Percentiles rank a stretch among this genome's conserved stretches.
These are phyloP conservation scores for Juglanconis oblonga DNA, from an alignment of 2,329 filamentous ascomycete genomes.

Conservation along the genomic window DNA sequence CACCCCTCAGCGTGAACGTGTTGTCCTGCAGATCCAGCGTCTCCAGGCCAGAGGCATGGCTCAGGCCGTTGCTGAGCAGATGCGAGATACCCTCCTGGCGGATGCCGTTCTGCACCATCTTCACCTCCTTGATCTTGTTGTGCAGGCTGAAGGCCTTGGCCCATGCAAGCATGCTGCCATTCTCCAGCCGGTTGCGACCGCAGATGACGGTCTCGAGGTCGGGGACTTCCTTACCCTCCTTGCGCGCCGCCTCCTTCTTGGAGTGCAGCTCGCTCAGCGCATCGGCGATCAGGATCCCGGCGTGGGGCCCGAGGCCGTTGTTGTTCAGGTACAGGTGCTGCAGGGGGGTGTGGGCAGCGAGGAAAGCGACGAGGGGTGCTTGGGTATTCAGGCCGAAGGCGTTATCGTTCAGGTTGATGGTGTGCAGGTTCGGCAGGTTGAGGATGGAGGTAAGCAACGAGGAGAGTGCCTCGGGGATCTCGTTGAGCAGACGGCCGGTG, in stretches of 20 bases:
- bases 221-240: slow-evolving; percentile 69
- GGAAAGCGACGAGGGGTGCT: slow-evolving; percentile 87
- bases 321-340: slow-evolving; percentile 97
- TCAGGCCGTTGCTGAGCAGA: slow-evolving; percentile 75
- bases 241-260: slow-evolving; percentile 77
- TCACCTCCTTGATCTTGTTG: slow-evolving; percentile 76
- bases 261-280: slow-evolving; percentile 78
- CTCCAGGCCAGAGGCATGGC: slow-evolving; percentile 64
- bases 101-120: slow-evolving; percentile 99
- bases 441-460: slow-evolving; percentile 83
- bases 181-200: slow-evolving; percentile 92
- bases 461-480: slow-evolving; percentile 88
- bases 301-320: slow-evolving; percentile 91
- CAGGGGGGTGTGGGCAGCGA: slow-evolving; percentile 82
- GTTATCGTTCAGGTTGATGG: slow-evolving; percentile 95
- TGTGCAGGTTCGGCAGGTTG: slow-evolving; percentile 80
- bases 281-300: slow-evolving; percentile 84
- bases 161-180: slow-evolving; percentile 95
- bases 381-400: slow-evolving; percentile 96
- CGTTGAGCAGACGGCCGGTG: slow-evolving; percentile 85
- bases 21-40: slow-evolving; percentile 95
- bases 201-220: slow-evolving; percentile 95
- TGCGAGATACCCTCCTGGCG: slow-evolving; percentile 86
- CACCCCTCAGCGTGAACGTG: slow-evolving; percentile 83
- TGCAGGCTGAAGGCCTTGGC: slow-evolving; percentile 83